Conservation (phyloP, 2,329 filamentous ascomycete species). For the Gliomastix tumulicola region DNA sequence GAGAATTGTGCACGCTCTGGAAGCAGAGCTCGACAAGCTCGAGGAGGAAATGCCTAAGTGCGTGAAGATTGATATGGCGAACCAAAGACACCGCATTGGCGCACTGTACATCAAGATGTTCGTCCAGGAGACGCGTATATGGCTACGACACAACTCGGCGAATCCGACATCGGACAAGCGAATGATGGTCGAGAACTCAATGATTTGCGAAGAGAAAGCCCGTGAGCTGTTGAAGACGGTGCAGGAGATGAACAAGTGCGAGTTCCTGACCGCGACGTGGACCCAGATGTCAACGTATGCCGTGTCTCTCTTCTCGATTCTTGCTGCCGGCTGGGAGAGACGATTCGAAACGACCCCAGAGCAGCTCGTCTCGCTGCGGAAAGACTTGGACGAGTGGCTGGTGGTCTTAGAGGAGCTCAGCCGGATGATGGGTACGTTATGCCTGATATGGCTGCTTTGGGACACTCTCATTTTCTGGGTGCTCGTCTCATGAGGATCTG, state of each 20-base stretch:
- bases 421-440: slow-evolving; percentile 59
- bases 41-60: slow-evolving; percentile 56
- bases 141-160: slow-evolving; percentile 55
- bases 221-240: slow-evolving; percentile 56
- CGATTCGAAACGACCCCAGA: slow-evolving; percentile 50
- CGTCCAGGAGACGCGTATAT: slow-evolving; percentile 50
- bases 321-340: slow-evolving; percentile 64
- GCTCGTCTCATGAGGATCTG: slow-evolving; percentile 8
- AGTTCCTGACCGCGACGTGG: slow-evolving; percentile 72
- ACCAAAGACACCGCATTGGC: slow-evolving; percentile 37
- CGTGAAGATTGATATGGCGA: slow-evolving; percentile 44
- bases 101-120: slow-evolving; percentile 48
- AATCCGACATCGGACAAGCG: slow-evolving; percentile 46
- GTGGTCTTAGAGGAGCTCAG: slow-evolving; percentile 61
- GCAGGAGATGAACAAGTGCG: slow-evolving; percentile 52
- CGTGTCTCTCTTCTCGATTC: slow-evolving; percentile 64
- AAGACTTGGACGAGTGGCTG: slow-evolving; percentile 65
- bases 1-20: slow-evolving; percentile 55
- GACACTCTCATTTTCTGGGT: slow-evolving; percentile 6
- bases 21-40: slow-evolving; percentile 57
- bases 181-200: slow-evolving; percentile 54
- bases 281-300: slow-evolving; percentile 67
- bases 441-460: no score
- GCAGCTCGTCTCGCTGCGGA: slow-evolving; percentile 52
- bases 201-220: slow-evolving; percentile 59